Percentiles rank a stretch among this genome's conserved stretches.
phyloP scores from a whole-genome alignment of 345 rosid genomes.

The Geranium brycei region DNA sequence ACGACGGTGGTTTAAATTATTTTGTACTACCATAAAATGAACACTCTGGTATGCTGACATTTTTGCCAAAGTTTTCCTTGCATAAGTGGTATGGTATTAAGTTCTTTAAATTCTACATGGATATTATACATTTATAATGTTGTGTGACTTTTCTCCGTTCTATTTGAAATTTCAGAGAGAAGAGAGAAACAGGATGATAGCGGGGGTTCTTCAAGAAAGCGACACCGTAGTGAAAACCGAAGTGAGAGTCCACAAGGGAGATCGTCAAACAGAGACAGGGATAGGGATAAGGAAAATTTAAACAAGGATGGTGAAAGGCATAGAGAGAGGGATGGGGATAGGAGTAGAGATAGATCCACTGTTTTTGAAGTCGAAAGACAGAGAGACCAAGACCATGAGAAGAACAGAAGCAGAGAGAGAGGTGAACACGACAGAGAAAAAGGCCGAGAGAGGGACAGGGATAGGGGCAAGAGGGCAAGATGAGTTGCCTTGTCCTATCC shows the following conservation, averaged over 20 bases:
- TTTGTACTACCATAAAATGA: not conserved
- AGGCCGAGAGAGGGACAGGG: constrained; percentile 62
- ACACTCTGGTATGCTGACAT: not conserved
- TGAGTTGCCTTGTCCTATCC: constrained; percentile 4
- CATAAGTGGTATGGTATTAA: too few species aligned
- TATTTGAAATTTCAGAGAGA: constrained; percentile 26
- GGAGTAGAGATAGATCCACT: constrained; percentile 47
- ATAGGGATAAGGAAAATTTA: constrained; percentile 37
- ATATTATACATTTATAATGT: too few species aligned
- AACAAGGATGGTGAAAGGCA: constrained; percentile 40
- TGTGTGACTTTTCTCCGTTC: not conserved
- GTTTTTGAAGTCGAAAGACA: constrained; percentile 36
- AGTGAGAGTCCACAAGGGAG: constrained; percentile 68
- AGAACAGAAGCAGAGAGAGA: constrained; percentile 42
- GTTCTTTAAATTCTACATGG: too few species aligned
- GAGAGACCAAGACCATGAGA: constrained; percentile 55
- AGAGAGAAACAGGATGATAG: constrained; percentile 52
- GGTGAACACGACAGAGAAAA: constrained; percentile 43
- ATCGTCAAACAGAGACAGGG: constrained; percentile 38
- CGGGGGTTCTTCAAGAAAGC: constrained; percentile 61
- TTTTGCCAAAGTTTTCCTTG: not conserved
- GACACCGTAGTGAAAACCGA: constrained; percentile 52
- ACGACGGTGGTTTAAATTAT: not conserved
- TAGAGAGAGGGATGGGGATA: constrained; percentile 61
- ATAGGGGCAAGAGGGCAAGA: constrained; percentile 31